Conservation (phyloP, 2,329 filamentous ascomycete genomes). For the Colletotrichum ledebouriae region DNA sequence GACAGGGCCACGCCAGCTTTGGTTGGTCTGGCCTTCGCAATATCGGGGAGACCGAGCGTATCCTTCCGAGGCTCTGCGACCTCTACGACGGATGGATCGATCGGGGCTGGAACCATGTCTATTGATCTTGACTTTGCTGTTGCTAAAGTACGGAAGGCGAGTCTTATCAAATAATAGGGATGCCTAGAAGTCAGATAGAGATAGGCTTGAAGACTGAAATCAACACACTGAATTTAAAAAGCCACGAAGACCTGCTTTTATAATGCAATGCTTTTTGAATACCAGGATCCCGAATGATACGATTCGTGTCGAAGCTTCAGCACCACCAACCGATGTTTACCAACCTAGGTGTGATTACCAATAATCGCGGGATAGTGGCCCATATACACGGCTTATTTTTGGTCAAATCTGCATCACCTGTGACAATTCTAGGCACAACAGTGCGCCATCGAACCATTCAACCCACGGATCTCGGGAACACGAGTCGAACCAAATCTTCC, state of each 20-base stretch:
- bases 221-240: too few relatives aligned
- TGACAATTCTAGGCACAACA: slow-evolving; percentile 30
- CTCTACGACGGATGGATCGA: slow-evolving; percentile 74
- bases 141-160: too few relatives aligned
- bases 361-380: slow-evolving; percentile 27
- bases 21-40: slow-evolving; percentile 69
- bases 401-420: slow-evolving; percentile 26
- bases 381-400: slow-evolving; percentile 4
- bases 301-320: neutral
- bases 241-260: neutral
- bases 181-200: too few relatives aligned
- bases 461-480: neutral
- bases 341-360: slow-evolving; percentile 30
- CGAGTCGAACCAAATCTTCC: slow-evolving; percentile 10
- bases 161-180: neutral
- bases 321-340: neutral
- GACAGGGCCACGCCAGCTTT: slow-evolving; percentile 79
- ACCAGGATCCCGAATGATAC: neutral
- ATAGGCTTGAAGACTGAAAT: too few relatives aligned
- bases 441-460: slow-evolving; percentile 17
- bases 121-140: neutral
- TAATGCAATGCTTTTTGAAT: neutral
- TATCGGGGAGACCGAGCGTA: slow-evolving; percentile 70
- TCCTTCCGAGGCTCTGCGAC: slow-evolving; percentile 74
- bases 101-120: slow-evolving; percentile 67